Conservation (phyloP, 768 basidiomycete species). For the Vishniacozyma victoriae region DNA sequence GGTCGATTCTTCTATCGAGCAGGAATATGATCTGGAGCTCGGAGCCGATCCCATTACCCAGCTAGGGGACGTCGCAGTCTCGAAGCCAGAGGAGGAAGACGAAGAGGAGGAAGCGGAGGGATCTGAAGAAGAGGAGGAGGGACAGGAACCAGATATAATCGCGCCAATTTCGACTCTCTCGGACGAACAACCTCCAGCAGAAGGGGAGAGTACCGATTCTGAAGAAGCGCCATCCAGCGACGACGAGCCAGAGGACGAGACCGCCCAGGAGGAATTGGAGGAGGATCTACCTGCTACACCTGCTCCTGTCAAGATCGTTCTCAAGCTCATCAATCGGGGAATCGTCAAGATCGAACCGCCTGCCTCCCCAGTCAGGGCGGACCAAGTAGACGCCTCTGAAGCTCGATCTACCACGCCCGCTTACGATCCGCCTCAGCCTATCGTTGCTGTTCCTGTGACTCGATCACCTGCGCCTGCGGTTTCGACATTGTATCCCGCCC, state of each 20-base stretch:
- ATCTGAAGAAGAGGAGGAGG: background rate
- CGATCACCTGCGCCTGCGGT: background rate
- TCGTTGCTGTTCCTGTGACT: background rate
- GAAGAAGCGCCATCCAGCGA: background rate
- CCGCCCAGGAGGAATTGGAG: background rate
- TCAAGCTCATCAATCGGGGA: background rate
- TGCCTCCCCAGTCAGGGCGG: background rate
- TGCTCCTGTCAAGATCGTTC: background rate
- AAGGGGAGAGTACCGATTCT: background rate
- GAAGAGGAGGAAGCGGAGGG: background rate
- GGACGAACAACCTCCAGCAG: background rate
- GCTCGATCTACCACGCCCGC: constrained; percentile 2
- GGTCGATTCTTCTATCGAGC: too few species aligned
- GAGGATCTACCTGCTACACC: background rate
- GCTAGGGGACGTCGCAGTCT: too few species aligned
- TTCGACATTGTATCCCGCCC: background rate
- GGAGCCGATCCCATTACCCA: too few species aligned
- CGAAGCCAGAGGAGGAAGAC: constrained; percentile 6
- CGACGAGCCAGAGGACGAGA: background rate
- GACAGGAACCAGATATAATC: background rate
- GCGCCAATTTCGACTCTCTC: background rate
- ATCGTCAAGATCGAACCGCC: background rate
- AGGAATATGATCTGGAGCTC: too few species aligned
- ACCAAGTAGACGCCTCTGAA: background rate
- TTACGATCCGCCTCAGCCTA: constrained; percentile 1